A percentile compares a stretch with the other conserved stretches of the same genome.
These are phyloP conservation scores for Boletus bicolor DNA, from an alignment of 768 basidiomycete species.

Conservation along the genomic window DNA sequence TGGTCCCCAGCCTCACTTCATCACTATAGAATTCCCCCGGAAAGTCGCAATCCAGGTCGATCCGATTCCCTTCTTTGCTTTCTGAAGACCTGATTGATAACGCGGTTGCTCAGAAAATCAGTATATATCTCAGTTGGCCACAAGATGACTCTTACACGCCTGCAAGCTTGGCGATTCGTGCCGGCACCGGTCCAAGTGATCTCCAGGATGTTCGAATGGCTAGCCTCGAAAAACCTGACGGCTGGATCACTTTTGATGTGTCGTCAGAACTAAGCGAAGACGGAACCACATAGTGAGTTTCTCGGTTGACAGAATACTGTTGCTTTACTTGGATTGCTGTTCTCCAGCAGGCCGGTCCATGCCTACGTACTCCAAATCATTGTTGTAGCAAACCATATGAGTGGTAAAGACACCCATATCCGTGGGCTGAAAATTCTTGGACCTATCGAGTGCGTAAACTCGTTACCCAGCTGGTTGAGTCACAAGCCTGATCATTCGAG, in stretches of 20 bases:
- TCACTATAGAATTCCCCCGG: slow-evolving; percentile 89
- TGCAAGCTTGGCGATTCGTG: slow-evolving; percentile 82
- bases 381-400: slow-evolving; percentile 92
- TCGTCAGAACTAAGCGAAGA: slow-evolving; percentile 78
- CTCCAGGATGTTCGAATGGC: slow-evolving; percentile 87
- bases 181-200: slow-evolving; percentile 88
- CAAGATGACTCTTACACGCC: slow-evolving; percentile 98
- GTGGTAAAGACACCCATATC: slow-evolving; percentile 98
- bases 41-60: slow-evolving; percentile 86
- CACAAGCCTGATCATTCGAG: neutral
- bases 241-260: slow-evolving; percentile 89
- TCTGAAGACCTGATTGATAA: neutral
- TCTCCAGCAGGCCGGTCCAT: slow-evolving; percentile 73
- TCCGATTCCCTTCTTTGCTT: neutral
- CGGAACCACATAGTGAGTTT: slow-evolving; percentile 70
- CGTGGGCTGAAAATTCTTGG: slow-evolving; percentile 87
- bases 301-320: neutral
- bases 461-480: neutral
- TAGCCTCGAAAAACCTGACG: slow-evolving; percentile 86
- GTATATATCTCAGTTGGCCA: slow-evolving; percentile 74
- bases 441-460: slow-evolving; percentile 62
- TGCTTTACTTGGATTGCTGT: neutral
- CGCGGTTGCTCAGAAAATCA: slow-evolving; percentile 63
- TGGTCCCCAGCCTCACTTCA: slow-evolving; percentile 95
- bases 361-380: slow-evolving; percentile 90